phyloP scores from a whole-genome alignment of 345 rosid genomes.

The Capsella bursapastoris region DNA sequence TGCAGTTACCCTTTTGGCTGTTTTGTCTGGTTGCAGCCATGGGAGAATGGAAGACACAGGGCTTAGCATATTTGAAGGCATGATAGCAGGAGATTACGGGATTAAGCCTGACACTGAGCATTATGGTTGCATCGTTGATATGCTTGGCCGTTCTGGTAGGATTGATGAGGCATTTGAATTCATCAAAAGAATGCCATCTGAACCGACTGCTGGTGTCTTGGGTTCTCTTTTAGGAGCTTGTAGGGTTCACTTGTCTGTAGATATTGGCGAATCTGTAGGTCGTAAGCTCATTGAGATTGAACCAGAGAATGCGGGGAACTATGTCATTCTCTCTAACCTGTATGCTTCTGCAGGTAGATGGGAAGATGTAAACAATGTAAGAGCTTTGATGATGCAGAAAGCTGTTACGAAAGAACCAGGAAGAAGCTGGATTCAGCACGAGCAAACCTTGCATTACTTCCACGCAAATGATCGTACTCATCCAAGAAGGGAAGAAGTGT shows the following conservation, averaged over 20 bases:
- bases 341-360: constrained; percentile 86
- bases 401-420: constrained; percentile 88
- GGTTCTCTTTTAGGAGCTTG: constrained; percentile 89
- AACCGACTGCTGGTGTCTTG: constrained; percentile 81
- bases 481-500: constrained; percentile 76
- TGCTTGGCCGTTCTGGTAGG: constrained; percentile 90
- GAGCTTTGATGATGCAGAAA: constrained; percentile 72
- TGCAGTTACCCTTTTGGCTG: constrained; percentile 73
- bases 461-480: constrained; percentile 78
- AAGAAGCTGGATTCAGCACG: constrained; percentile 81
- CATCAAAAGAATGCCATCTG: constrained; percentile 64
- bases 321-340: constrained; percentile 79
- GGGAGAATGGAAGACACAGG: constrained; percentile 86
- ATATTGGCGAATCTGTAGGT: constrained; percentile 72
- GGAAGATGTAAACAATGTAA: constrained; percentile 71
- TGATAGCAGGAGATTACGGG: constrained; percentile 54
- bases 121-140: constrained; percentile 84
- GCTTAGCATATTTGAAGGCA: constrained; percentile 58
- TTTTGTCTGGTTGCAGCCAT: constrained; percentile 93
- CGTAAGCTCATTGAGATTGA: constrained; percentile 63
- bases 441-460: constrained; percentile 73
- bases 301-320: constrained; percentile 88
- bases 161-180: constrained; percentile 70
- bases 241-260: constrained; percentile 72
- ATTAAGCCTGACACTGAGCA: constrained; percentile 68